phyloP scores from a whole-genome alignment of 225 moss, liverwort and hornwort species.

The Antitrichia curtipendula region DNA sequence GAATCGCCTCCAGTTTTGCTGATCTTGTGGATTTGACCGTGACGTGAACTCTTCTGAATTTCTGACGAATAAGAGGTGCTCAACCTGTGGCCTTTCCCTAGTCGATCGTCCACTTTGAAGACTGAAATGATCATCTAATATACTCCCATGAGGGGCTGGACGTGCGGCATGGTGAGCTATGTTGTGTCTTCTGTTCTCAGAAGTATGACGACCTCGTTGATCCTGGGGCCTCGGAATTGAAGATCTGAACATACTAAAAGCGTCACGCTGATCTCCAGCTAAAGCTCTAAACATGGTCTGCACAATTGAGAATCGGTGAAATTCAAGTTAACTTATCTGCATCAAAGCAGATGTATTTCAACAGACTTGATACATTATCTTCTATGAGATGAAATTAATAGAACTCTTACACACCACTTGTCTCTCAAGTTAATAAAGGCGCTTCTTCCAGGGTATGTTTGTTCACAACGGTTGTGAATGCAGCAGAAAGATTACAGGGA shows the following conservation, averaged over 20 bases:
- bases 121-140: neutral
- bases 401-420: neutral
- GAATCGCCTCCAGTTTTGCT: conserved; percentile 7
- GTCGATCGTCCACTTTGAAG: neutral
- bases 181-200: neutral
- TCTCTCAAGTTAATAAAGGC: neutral
- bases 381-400: neutral
- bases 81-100: neutral
- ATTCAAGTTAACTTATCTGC: neutral
- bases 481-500: neutral
- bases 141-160: conserved; percentile 1
- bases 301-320: neutral
- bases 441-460: neutral
- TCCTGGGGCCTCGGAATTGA: neutral
- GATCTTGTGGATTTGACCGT: conserved; percentile 12
- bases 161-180: neutral
- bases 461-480: neutral
- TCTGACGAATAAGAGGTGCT: neutral
- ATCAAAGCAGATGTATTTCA: neutral
- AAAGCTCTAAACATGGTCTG: conserved; percentile 24
- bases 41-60: neutral
- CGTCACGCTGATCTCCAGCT: conserved; percentile 6
- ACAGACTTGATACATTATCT: neutral
- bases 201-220: conserved; percentile 7
- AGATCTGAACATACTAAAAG: neutral